Conservation (phyloP, 2,329 filamentous ascomycete species). For the Claviceps sp. region DNA sequence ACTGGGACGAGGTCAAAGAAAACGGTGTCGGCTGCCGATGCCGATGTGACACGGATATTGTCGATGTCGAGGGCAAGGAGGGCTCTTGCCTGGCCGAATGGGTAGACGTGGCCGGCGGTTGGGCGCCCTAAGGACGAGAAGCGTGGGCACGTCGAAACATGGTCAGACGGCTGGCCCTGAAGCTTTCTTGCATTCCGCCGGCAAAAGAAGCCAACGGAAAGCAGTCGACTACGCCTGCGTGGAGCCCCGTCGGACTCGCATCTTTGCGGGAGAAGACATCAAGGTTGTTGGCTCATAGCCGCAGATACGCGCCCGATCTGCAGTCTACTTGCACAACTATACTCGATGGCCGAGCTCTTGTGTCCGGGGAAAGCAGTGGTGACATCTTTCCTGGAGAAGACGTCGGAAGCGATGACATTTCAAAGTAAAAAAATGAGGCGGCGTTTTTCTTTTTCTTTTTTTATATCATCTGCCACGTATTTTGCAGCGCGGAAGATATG, state of each 20-base stretch:
- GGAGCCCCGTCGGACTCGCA: neutral
- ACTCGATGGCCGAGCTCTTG: neutral
- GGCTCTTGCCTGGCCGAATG: constrained; percentile 91
- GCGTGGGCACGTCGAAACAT: neutral
- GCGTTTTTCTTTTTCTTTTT: constrained; percentile 5
- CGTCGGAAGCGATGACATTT: constrained; percentile 1
- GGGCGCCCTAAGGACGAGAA: constrained; percentile 41
- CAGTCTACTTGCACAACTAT: neutral
- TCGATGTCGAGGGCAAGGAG: constrained; percentile 94
- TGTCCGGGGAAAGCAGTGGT: neutral
- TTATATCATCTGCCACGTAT: constrained; percentile 1
- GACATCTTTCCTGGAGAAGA: neutral
- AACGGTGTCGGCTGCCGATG: constrained; percentile 96
- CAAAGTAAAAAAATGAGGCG: neutral
- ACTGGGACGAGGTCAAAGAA: constrained; percentile 75
- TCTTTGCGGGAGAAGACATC: neutral
- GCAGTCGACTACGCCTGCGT: neutral
- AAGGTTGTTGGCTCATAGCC: neutral
- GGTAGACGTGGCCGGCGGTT: constrained; percentile 94
- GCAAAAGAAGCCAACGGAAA: neutral
- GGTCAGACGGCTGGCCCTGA: neutral
- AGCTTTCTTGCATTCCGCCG: neutral
- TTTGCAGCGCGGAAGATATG: constrained; percentile 3
- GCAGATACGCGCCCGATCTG: neutral
- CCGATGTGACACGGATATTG: constrained; percentile 92